These are phyloP conservation scores for Malassezia arunalokei DNA, from an alignment of 1,284 basidiomycete genomes.

Conservation along the genomic window DNA sequence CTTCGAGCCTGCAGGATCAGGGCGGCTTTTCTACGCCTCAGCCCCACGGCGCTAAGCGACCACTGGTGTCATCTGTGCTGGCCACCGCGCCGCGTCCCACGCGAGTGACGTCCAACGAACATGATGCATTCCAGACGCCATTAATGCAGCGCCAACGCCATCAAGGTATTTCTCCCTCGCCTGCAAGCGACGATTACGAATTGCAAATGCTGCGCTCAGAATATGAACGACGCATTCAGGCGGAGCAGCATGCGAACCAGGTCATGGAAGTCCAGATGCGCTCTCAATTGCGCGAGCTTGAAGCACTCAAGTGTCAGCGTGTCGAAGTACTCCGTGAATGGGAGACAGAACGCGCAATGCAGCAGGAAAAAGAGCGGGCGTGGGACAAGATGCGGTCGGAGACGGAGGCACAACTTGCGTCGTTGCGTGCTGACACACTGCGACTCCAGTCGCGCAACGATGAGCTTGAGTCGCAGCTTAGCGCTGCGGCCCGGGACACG, in stretches of 20 bases:
- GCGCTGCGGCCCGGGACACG: conserved; percentile 4
- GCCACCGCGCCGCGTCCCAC: conserved; percentile 18
- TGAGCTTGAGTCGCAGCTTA: conserved; percentile 6
- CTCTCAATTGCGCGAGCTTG: conserved; percentile 30
- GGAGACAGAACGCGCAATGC: conserved; percentile 26
- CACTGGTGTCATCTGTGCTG: conserved; percentile 19
- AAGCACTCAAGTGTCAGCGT: conserved; percentile 30
- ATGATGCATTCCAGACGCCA: conserved; percentile 13
- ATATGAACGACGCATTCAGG: conserved; percentile 29
- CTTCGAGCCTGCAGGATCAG: not conserved
- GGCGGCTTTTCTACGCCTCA: conserved; percentile 9
- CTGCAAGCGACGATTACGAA: conserved; percentile 17
- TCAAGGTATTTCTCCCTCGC: not conserved
- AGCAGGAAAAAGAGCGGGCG: conserved; percentile 17
- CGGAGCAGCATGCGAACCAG: conserved; percentile 26
- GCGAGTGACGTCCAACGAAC: conserved; percentile 9
- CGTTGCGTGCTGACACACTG: conserved; percentile 17
- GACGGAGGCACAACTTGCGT: conserved; percentile 21
- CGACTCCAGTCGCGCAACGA: conserved; percentile 18
- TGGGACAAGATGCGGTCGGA: conserved; percentile 15
- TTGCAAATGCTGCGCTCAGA: conserved; percentile 25
- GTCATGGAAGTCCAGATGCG: conserved; percentile 27
- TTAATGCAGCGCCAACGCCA: conserved; percentile 10
- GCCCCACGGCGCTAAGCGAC: conserved; percentile 14
- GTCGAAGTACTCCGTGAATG: conserved; percentile 33